phyloP scores from a whole-genome alignment of 140 eudicot species.

The Erigeron philadelphicus region DNA sequence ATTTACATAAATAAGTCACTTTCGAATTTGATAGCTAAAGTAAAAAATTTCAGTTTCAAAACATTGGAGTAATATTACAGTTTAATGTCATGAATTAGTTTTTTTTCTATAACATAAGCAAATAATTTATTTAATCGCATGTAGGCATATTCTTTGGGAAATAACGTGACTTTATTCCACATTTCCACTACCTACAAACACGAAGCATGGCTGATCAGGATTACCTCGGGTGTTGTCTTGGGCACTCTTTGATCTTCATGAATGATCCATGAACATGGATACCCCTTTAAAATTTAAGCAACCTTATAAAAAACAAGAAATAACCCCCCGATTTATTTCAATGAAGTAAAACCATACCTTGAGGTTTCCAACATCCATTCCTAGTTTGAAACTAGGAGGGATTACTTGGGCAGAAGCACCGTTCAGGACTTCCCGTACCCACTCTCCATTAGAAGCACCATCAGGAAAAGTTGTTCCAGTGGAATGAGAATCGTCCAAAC shows the following conservation, averaged over 20 bases:
- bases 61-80: not conserved
- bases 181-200: not conserved
- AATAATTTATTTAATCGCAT: not conserved
- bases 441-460: slow-evolving; percentile 79
- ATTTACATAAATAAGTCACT: slow-evolving; percentile 16
- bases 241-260: slow-evolving; percentile 39
- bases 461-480: slow-evolving; percentile 61
- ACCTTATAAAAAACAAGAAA: not conserved
- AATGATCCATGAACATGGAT: slow-evolving; percentile 58
- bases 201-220: slow-evolving; percentile 34
- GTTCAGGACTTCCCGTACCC: slow-evolving; percentile 73
- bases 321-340: not conserved
- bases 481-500: slow-evolving; percentile 73
- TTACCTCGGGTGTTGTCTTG: slow-evolving; percentile 41
- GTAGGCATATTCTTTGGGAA: not conserved
- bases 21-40: not conserved
- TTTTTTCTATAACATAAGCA: not conserved
- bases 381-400: slow-evolving; percentile 81
- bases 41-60: not conserved
- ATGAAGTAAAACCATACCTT: slow-evolving; percentile 36
- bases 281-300: slow-evolving; percentile 50
- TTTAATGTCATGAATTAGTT: slow-evolving; percentile 3
- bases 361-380: slow-evolving; percentile 75
- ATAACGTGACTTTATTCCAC: slow-evolving; percentile 13
- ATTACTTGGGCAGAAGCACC: slow-evolving; percentile 63